Evolutionary conservation across 2,329 filamentous ascomycete genomes (phyloP).

Genomic region (Aspergillus latus): DNA sequence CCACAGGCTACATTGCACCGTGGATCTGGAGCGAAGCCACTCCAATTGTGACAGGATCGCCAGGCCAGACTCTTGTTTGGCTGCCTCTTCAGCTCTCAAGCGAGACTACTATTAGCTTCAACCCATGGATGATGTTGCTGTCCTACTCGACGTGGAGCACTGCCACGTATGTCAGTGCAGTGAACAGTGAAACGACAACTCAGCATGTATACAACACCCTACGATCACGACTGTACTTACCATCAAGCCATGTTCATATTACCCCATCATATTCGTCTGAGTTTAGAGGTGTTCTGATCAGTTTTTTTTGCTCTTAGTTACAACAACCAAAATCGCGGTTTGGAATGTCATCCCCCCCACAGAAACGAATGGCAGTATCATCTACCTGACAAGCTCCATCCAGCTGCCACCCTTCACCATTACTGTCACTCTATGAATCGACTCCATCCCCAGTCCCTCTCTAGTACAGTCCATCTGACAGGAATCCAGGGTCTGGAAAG

Average conservation of each 20-base stretch:
- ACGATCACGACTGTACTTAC: background rate
- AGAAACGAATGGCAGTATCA: background rate
- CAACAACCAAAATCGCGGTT: background rate
- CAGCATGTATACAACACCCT: background rate
- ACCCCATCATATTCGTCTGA: background rate
- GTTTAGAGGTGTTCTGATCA: no score
- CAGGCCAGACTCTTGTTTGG: background rate
- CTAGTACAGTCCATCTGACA: background rate
- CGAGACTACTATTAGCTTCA: background rate
- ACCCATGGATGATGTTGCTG: background rate
- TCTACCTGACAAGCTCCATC: background rate
- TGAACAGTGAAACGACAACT: background rate
- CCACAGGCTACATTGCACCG: constrained; percentile 1
- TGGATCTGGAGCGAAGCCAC: background rate
- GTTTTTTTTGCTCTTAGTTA: background rate
- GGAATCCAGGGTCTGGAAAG: background rate
- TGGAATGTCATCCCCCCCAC: background rate
- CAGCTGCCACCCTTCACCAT: constrained; percentile 1
- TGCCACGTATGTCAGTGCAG: background rate
- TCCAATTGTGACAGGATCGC: background rate
- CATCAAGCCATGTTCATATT: background rate
- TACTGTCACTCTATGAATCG: background rate
- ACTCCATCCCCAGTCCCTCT: background rate
- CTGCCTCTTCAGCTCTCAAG: background rate
- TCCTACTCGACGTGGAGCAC: constrained; percentile 1